A percentile compares a stretch with the other conserved stretches of the same genome.
Conservation (phyloP, 768 basidiomycete species). For the Lentinula guzmanii region DNA sequence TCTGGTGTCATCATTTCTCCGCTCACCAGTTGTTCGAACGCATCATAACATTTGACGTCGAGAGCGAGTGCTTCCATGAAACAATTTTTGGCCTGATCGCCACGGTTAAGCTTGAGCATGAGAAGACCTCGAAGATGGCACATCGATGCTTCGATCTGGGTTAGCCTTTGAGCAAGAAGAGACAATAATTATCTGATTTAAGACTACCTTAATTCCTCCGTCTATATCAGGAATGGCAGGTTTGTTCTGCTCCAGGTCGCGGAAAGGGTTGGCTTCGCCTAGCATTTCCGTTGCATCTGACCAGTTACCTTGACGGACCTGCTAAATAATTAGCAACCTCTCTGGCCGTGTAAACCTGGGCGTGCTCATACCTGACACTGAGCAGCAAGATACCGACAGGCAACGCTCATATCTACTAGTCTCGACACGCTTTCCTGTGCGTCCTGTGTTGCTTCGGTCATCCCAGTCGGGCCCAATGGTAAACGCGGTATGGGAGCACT, state of each 20-base stretch:
- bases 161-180: conserved; percentile 1
- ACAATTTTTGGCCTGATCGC: conserved; percentile 86
- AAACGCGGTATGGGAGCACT: conserved; percentile 42
- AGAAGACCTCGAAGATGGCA: conserved; percentile 90
- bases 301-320: conserved; percentile 89
- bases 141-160: conserved; percentile 93
- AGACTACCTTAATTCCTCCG: conserved; percentile 86
- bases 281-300: conserved; percentile 87
- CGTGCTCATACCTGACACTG: conserved; percentile 73
- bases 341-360: neutral
- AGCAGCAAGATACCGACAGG: conserved; percentile 94
- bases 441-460: conserved; percentile 63
- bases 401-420: conserved; percentile 90
- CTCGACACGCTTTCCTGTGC: conserved; percentile 63
- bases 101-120: conserved; percentile 90
- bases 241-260: conserved; percentile 61
- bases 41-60: conserved; percentile 96
- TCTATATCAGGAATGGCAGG: conserved; percentile 76
- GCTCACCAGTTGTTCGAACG: conserved; percentile 83
- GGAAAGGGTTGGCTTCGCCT: conserved; percentile 88
- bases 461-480: conserved; percentile 65
- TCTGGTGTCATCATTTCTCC: conserved; percentile 95
- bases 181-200: neutral
- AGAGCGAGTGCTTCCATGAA: conserved; percentile 94
- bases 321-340: neutral